Base-by-base conservation (phyloP, 1,284 basidiomycete species). In the Trametes versicolor region DNA sequence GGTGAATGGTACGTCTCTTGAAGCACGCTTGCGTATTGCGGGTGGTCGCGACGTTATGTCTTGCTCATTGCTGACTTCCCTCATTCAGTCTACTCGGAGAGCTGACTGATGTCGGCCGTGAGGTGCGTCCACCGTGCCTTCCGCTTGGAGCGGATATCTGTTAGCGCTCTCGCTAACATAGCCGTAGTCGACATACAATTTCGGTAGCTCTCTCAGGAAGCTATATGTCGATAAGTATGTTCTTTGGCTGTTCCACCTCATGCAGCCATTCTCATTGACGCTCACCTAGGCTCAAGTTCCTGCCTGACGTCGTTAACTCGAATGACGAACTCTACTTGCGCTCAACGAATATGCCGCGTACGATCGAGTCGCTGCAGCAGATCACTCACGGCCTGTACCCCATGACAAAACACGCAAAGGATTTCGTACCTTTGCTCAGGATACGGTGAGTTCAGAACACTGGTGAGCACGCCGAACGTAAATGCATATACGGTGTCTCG, bases 281-380 rank as follows among this genome's bases (percentile, higher is more conserved):
- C 10, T 4, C 10, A 6, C 47, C 10, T 49, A 93, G 91, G 72
- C 81, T 93, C 37, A 82, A 82, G 0, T 90, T 93, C 74, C 81
- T 93, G 17, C 86, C 91, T 0, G 81, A 88, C 65, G 75, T 72
- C 6, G 78, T 89, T 2, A 72, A 77, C n/a, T 77, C 80, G n/a
- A 76, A 79, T 36, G 78, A 81, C 19, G 78, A 82, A 57, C 82
- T 83, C n/a, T 92, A 92, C 75, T 89, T 92, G 70, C 82, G 91
- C 6, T 86, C 85, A 17, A 95, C 92, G 1, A 91, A 93, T 72
- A 86, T 94, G 74, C 84, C 89, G 1, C 84, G 93, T 39, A 95
- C 93, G 6, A 87, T 91, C 27, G 92, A 94, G 72, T 91, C 90
- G 2, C 77, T 94, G 17, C 89, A 93, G 71, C 88, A 94, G 70